phyloP scores from a whole-genome alignment of 768 basidiomycete species.

The Roridomyces roridus region DNA sequence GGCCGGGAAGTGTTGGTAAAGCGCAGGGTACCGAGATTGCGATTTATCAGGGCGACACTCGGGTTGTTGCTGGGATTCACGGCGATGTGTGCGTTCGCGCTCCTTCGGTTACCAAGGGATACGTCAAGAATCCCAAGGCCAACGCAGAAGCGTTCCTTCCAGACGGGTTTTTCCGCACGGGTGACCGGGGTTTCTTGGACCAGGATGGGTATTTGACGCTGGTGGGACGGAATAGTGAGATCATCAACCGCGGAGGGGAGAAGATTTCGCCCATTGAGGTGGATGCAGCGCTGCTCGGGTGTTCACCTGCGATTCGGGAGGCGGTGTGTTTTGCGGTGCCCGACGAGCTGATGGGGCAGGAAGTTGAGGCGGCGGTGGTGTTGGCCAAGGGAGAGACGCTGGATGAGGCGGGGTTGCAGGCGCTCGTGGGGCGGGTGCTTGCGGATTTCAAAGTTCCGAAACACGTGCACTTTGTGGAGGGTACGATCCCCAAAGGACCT shows the following conservation, averaged over 20 bases:
- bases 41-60: background rate
- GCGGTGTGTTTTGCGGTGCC: conserved; percentile 5
- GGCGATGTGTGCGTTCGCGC: conserved; percentile 9
- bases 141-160: conserved; percentile 4
- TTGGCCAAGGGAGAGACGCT: background rate
- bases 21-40: conserved; percentile 10
- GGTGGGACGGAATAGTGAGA: conserved; percentile 7
- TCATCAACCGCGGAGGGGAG: conserved; percentile 15
- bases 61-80: background rate
- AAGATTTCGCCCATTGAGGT: conserved; percentile 15
- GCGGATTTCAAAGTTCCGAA: conserved; percentile 11
- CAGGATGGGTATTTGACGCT: background rate
- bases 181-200: conserved; percentile 9
- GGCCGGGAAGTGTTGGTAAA: conserved; percentile 3
- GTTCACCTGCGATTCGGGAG: conserved; percentile 1
- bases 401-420: conserved; percentile 2
- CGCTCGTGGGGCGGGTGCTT: conserved; percentile 2
- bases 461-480: conserved; percentile 6
- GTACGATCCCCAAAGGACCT: conserved; percentile 9
- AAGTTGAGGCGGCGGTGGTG: conserved; percentile 9
- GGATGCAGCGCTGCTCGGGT: conserved; percentile 9
- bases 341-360: conserved; percentile 10
- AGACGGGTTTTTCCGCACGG: conserved; percentile 10
- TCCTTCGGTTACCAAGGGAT: conserved; percentile 3
- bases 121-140: background rate